Base-by-base conservation (phyloP, 2,329 filamentous ascomycete species). In the Microdochium nivale region DNA sequence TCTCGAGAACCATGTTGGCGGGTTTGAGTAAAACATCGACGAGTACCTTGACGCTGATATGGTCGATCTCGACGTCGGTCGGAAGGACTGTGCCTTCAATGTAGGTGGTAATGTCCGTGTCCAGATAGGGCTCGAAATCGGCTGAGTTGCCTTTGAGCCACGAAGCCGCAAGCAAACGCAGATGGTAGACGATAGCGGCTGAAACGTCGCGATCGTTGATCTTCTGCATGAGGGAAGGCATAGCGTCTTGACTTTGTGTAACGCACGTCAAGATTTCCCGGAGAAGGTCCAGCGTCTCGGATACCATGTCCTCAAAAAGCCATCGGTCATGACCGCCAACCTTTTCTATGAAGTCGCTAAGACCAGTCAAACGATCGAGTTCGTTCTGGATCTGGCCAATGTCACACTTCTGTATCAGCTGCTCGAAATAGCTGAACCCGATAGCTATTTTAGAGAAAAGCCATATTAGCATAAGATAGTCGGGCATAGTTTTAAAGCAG, bases 381-480 rank as follows among this genome's bases (percentile, higher is more conserved):
- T 97, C 92, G 58, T 78, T 78, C 33, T 84, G 76, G 53, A 95
- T 75, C 58, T 83, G 81, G 56, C 73, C 72, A 52, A 74, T 72
- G 65, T 90, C 83, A 59, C 81, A 83, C 47, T 79, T 72, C 56
- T 82, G 80, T 60, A 92, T 76, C 51, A 97, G 77, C 47, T 83
- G 86, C 70, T 99, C 94, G 65, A 95, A 96, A 69, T 96, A 97
- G 57, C 84, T 85, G 68, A 95, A 99, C 24, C 86, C 90, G 65
- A 96, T 87, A 49, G 92, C 94, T 97, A 67, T 33, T 23, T 11
- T 11, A 5, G 48, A 48, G 32, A 25, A 25, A 49, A 54, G 46
- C 63, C 25, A 40, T 27, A 9, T 32, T 14, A 30, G 50, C 44
- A 27, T 19, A 8, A 33, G 52, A 48, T 8, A 40, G 52, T 49